These are phyloP conservation scores for Chrysanthemum makinoi DNA, from an alignment of 129 eudicot species.

Conservation along the genomic window DNA sequence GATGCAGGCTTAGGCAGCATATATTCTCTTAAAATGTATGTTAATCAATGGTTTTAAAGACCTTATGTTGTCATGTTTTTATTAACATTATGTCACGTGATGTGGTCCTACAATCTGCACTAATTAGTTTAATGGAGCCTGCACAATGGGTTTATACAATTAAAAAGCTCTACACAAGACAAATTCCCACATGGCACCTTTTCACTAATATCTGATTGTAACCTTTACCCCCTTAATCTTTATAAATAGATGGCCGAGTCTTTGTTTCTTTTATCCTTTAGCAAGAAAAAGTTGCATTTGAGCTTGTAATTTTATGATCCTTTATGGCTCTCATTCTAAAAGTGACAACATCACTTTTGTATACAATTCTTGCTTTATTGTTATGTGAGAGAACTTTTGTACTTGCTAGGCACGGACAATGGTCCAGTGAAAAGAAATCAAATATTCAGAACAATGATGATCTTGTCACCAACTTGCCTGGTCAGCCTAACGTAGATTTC, in stretches of 20 bases:
- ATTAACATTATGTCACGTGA: conserved; percentile 39
- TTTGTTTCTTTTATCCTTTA: conserved; percentile 41
- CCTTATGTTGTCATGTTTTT: conserved; percentile 21
- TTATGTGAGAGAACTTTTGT: conserved; percentile 32
- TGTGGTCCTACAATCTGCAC: conserved; percentile 35
- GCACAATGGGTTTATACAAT: too few species aligned
- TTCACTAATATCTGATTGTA: conserved; percentile 29
- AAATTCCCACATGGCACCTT: conserved; percentile 39
- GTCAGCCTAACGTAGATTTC: conserved; percentile 64
- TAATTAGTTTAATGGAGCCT: too few species aligned
- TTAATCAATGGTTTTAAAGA: conserved; percentile 10
- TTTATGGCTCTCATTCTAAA: conserved; percentile 47
- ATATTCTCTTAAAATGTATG: conserved; percentile 24
- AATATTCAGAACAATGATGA: conserved; percentile 39
- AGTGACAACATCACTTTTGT: conserved; percentile 24
- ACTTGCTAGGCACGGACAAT: conserved; percentile 48
- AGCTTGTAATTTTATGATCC: conserved; percentile 26
- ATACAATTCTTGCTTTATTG: conserved; percentile 28
- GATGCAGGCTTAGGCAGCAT: conserved; percentile 26
- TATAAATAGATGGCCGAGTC: conserved; percentile 58
- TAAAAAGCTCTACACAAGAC: conserved; percentile 20
- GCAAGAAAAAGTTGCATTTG: conserved; percentile 33
- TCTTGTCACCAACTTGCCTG: conserved; percentile 65
- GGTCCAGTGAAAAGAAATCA: conserved; percentile 41
- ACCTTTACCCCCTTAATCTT: conserved; percentile 28